These are phyloP conservation scores for Ensete glaucum DNA, from an alignment of 176 grass and related monocot species.

Conservation along the genomic window DNA sequence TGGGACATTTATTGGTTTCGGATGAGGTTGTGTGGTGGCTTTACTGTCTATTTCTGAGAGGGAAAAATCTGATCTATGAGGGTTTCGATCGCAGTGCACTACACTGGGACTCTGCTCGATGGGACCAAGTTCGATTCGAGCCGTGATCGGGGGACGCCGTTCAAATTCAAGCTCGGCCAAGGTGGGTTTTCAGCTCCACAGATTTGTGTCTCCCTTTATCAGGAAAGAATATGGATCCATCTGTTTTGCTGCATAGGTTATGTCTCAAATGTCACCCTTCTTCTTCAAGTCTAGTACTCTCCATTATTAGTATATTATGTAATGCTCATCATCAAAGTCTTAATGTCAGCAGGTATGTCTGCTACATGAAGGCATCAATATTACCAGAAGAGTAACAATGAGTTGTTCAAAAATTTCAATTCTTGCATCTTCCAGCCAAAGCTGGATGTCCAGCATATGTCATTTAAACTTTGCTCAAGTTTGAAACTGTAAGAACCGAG, in stretches of 20 bases:
- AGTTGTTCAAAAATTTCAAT: too few relatives aligned
- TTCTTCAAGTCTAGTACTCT: too few relatives aligned
- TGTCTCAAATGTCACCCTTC: too few relatives aligned
- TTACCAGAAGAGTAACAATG: too few relatives aligned
- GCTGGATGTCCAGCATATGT: neutral
- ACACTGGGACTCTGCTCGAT: slow-evolving; percentile 86
- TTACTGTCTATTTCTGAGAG: neutral
- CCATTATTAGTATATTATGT: too few relatives aligned
- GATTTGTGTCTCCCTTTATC: neutral
- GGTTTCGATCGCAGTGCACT: slow-evolving; percentile 51
- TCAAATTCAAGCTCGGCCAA: slow-evolving; percentile 96
- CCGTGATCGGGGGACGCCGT: slow-evolving; percentile 52
- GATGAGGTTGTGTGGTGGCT: neutral
- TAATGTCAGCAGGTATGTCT: too few relatives aligned
- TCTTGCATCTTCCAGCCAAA: neutral
- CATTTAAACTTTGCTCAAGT: too few relatives aligned
- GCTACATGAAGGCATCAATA: too few relatives aligned
- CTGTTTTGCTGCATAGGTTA: neutral
- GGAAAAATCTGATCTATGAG: neutral
- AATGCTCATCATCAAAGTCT: too few relatives aligned
- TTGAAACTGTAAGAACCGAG: too few relatives aligned
- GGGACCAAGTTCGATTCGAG: slow-evolving; percentile 89
- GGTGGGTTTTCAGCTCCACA: slow-evolving; percentile 22
- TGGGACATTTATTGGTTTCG: neutral
- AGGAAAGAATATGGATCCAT: neutral